Base-by-base conservation (phyloP, 345 rosid species). In the Acer yangbiense region DNA sequence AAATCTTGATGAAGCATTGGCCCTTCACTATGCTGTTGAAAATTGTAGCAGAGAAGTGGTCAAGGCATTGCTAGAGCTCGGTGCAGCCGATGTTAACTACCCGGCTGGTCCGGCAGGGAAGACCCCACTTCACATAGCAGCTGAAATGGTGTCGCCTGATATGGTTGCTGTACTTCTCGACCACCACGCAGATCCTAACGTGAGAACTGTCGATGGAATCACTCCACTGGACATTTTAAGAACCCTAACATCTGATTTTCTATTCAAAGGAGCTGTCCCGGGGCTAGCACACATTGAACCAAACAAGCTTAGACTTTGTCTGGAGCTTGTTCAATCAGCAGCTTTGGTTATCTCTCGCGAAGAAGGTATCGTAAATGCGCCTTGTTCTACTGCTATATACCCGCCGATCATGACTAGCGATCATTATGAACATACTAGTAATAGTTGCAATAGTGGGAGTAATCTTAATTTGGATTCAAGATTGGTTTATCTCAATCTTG, bases 71-170 rank as follows among this genome's bases (percentile, higher is more conserved):
- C 92, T 97, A 6, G 99, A 97, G 80, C 94, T 97, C 0, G 99
- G 99, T 11, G 99, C 99, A 3, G 98, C 98, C 0, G 95, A 97
- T 71, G 99, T 97, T 57, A 97, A 97, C 85, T 94, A 89, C 82
- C 98, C 90, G 0, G 98, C 98, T 0, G 99, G 99, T 0, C 98
- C 97, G 0, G 93, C 94, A 0, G 96, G 98, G 10, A 97, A 93
- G 82, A 93, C 98, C 29, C 96, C 99, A 1, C 93, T 97, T 21
- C 99, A 97, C 78, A 82, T 93, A 4, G 99, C 99, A 0, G 94
- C 99, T 4, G 98, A 97, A 80, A 94, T 97, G 99, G 98, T 97
- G 35, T 97, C 98, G 14, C 98, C 98, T 0, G 99, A 97, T 76
- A 97, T 97, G 99, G 99, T 94, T 60, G 91, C 98, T 4, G 99